Evolutionary conservation across 176 grass and related monocot genomes (phyloP), one percentile per base, ranked within the genome.

Genomic region (Triticum urartu): DNA sequence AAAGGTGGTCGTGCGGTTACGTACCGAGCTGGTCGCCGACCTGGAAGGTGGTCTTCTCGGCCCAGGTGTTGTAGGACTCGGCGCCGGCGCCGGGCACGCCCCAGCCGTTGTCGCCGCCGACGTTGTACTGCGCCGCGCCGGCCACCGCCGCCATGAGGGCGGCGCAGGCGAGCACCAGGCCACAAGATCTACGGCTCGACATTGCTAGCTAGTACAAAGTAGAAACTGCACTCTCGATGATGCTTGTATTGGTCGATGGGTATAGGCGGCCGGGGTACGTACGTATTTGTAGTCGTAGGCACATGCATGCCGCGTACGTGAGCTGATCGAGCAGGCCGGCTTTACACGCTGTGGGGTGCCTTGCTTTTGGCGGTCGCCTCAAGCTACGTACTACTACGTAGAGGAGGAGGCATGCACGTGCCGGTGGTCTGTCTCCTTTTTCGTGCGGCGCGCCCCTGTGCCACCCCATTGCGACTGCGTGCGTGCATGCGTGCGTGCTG

Each of bases 21-120:
- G 21, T 54, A 54, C 50, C 50, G 68, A 98, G 87, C 60, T 72
- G 38, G 61, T 98, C 95, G 32, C 93, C 95, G 22, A 90, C 78
- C 70, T 85, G 81, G 80, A 98, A 98, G 25, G 72, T 79, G 38
- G 87, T 95, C 43, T 66, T 93, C 52, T 86, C 70, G 0, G 93
- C 93, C 95, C 93, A 95, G 54, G 85, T 80, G 81, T 93, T 98
- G 91, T 79, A 93, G 35, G 91, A 28, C 74, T 83, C 67, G 9
- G 52, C 86, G 34, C 69, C 11, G 54, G 95, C 68, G 69, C 30
- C 79, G 0, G 93, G 91, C 34, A 93, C 89, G 80, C 58, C 80
- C 95, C 89, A 95, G 1, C 95, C 93, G 45, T 75, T 85, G 64
- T 80, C 86, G 68, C 88, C 91, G 28, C 95, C 93, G 30, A 95